These are phyloP conservation scores for Hevea brasiliensis DNA, from an alignment of 345 rosid genomes.

Conservation along the genomic window DNA sequence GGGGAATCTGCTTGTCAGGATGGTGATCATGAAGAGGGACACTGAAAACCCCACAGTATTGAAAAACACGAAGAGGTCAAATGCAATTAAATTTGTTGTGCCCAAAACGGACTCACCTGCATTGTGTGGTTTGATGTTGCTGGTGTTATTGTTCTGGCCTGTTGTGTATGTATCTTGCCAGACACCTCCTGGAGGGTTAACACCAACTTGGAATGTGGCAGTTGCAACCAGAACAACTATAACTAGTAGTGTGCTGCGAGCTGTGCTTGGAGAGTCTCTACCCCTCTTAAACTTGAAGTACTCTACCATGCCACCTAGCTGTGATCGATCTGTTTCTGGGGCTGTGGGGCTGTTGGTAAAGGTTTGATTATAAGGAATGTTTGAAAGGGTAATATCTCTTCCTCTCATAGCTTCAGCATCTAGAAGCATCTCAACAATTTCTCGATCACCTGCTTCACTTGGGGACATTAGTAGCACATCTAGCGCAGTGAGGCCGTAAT, in stretches of 20 bases:
- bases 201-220: slow-evolving; percentile 38
- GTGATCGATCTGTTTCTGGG: slow-evolving; percentile 7
- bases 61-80: slow-evolving; percentile 36
- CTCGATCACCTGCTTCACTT: slow-evolving; percentile 23
- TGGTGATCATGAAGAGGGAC: slow-evolving; percentile 46
- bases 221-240: slow-evolving; percentile 58
- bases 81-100: slow-evolving; percentile 18
- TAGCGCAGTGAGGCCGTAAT: slow-evolving; percentile 16
- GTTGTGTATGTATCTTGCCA: slow-evolving; percentile 47
- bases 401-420: slow-evolving; percentile 11
- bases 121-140: slow-evolving; percentile 13
- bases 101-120: slow-evolving; percentile 51
- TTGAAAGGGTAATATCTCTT: not conserved
- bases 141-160: slow-evolving; percentile 17
- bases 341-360: not conserved
- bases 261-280: slow-evolving; percentile 60
- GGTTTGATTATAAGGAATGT: not conserved
- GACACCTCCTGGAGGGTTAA: slow-evolving; percentile 19
- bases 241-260: slow-evolving; percentile 44
- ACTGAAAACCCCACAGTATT: slow-evolving; percentile 43
- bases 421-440: slow-evolving; percentile 15
- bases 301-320: slow-evolving; percentile 26
- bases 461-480: slow-evolving; percentile 20
- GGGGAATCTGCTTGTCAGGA: slow-evolving; percentile 55
- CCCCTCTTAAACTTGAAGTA: slow-evolving; percentile 58